Evolutionary conservation across 2,329 filamentous ascomycete genomes (phyloP), one percentile per base, ranked within the genome.

Genomic region (Alternaria brassicae): DNA sequence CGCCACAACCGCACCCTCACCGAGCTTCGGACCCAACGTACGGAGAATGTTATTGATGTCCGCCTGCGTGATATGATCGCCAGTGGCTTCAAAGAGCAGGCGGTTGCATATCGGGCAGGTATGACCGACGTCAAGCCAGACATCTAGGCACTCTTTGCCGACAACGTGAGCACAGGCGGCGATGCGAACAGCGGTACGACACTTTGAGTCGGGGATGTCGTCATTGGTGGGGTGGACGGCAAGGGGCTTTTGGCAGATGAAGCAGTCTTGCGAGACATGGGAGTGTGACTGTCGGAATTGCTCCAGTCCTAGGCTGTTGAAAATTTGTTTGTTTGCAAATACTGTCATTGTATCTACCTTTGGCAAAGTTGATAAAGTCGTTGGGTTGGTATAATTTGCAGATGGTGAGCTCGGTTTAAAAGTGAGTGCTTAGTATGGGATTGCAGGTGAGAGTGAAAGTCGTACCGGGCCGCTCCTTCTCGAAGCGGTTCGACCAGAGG

Each of bases 61-160:
- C 17, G 40, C 23, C 19, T 66, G 57, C 1, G 66, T 66, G 23
- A 69, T 49, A 2, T 30, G n/a, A 0, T 63, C 50, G 8, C 10
- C 19, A 7, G 30, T 40, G 4, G 47, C 21, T 12, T 68, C 53
- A 39, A 67, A 70, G 6, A 72, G 58, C 7, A 62, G 48, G 48
- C 60, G 61, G 4, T 53, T 60, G 58, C 69, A 72, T 17, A 44
- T 61, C 9, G 67, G 67, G n/a, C 68, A 72, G 3, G 61, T 56
- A 50, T 66, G 59, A 15, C 69, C 56, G 3, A 58, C 50, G 2
- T 64, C 57, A 12, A 72, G 61, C 68, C 68, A 72, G 3, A 58
- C 57, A 15, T 25, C 9, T 4, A 70, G 58, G 57, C 68, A 72
- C 6, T 64, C 58, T 30, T 53, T 10, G 28, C 69, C 68, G 15